Percentiles rank a stretch among this genome's conserved stretches.
phyloP scores from a whole-genome alignment of 2,329 filamentous ascomycete species.

The Corinectria fuckeliana region DNA sequence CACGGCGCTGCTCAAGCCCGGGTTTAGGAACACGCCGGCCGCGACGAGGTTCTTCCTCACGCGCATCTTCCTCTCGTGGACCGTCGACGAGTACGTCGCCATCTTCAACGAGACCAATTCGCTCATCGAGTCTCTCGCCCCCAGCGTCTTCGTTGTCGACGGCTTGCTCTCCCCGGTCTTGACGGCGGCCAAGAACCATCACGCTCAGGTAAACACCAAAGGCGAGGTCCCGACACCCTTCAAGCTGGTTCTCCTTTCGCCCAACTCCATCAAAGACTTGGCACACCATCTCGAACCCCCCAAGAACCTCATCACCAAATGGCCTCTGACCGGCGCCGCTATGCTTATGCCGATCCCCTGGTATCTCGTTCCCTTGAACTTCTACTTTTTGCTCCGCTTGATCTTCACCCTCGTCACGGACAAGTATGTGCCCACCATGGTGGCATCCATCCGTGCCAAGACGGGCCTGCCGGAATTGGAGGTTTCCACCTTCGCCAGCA shows the following conservation, averaged over 20 bases:
- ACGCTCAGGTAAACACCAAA: background rate
- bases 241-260: conserved; percentile 4
- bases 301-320: background rate
- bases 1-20: background rate
- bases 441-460: background rate
- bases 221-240: background rate
- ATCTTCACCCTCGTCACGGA: background rate
- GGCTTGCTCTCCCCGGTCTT: conserved; percentile 5
- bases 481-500: background rate
- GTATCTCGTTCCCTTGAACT: background rate
- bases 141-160: background rate
- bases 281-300: background rate
- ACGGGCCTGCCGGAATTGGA: background rate
- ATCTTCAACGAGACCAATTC: background rate
- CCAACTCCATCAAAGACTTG: conserved; percentile 15
- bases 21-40: background rate
- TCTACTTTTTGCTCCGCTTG: background rate
- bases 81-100: background rate
- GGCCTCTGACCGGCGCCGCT: background rate
- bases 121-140: background rate
- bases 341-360: background rate
- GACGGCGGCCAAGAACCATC: conserved; percentile 1
- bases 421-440: background rate
- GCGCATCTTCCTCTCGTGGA: background rate
- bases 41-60: background rate